Evolutionary conservation across 164 flowering plant species (phyloP).

Genomic region (Magnolia officinalis): DNA sequence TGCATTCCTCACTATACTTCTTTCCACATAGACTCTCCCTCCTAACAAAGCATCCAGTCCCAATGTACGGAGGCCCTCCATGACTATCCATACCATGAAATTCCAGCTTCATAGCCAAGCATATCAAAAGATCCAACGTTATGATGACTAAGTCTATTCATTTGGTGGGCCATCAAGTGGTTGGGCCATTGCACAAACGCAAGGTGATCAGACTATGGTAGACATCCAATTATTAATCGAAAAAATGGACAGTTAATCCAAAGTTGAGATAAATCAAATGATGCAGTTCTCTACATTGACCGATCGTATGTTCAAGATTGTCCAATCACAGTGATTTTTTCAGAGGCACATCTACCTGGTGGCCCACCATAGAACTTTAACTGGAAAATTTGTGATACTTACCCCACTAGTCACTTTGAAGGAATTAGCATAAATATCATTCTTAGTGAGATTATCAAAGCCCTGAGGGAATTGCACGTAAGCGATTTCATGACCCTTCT

Average conservation of each 20-base stretch:
- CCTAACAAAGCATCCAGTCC: constrained; percentile 37
- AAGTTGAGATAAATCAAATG: neutral
- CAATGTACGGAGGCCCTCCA: constrained; percentile 32
- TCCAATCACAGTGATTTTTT: neutral
- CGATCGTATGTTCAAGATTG: neutral
- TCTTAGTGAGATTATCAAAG: constrained; percentile 21
- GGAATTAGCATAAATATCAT: constrained; percentile 19
- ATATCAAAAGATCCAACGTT: neutral
- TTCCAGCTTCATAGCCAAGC: constrained; percentile 16
- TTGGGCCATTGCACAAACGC: neutral
- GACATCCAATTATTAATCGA: no score
- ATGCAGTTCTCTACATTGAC: neutral
- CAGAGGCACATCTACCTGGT: neutral
- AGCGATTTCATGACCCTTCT: constrained; percentile 25
- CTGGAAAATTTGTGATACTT: neutral
- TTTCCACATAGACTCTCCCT: constrained; percentile 26
- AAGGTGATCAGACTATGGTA: neutral
- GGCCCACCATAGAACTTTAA: neutral
- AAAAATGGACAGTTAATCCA: neutral
- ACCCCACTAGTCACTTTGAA: constrained; percentile 10
- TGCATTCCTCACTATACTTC: constrained; percentile 16
- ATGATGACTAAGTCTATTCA: no score
- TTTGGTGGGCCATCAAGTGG: neutral
- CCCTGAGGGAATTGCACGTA: constrained; percentile 30
- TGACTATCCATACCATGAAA: constrained; percentile 19